Percentiles rank a stretch among this genome's conserved stretches.
These are phyloP conservation scores for Trichoderma koningii DNA, from an alignment of 2,329 filamentous ascomycete species.

Conservation along the genomic window DNA sequence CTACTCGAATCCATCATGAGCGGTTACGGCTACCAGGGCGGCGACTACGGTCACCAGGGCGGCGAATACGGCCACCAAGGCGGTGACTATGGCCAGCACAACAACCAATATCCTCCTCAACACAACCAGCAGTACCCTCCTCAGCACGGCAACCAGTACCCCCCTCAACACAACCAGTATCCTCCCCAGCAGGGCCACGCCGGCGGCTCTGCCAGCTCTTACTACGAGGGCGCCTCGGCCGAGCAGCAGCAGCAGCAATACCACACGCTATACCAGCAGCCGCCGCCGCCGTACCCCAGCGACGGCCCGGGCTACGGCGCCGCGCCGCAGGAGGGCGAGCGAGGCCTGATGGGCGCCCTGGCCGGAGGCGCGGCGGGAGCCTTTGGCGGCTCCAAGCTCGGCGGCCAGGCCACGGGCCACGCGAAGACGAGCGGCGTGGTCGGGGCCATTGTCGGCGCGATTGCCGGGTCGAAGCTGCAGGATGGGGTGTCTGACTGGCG, in stretches of 20 bases:
- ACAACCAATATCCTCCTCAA: not conserved
- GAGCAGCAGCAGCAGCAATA: conserved; percentile 19
- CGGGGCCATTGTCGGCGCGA: conserved; percentile 46
- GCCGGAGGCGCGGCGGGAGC: conserved; percentile 46
- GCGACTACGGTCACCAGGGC: conserved; percentile 16
- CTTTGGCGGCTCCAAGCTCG: conserved; percentile 46
- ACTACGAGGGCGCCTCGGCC: conserved; percentile 18
- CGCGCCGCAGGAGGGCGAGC: conserved; percentile 42
- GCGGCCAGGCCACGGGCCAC: conserved; percentile 33
- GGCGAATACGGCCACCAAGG: not conserved
- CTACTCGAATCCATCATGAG: conserved; percentile 19
- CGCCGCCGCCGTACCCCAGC: conserved; percentile 11
- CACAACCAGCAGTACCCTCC: not conserved
- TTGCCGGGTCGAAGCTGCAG: conserved; percentile 47
- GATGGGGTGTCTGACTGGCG: conserved; percentile 45
- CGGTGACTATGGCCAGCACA: conserved; percentile 5
- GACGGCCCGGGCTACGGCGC: conserved; percentile 26
- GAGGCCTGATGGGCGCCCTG: conserved; percentile 45
- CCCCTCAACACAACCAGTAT: not conserved
- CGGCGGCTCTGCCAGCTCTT: conserved; percentile 12
- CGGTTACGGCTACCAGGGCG: conserved; percentile 15
- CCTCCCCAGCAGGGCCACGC: conserved; percentile 15
- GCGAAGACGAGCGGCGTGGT: conserved; percentile 42
- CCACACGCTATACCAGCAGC: conserved; percentile 19
- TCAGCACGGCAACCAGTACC: conserved; percentile 1